Evolutionary conservation across 2,329 filamentous ascomycete species (phyloP).

Genomic region (Pseudocercospora eumusae): DNA sequence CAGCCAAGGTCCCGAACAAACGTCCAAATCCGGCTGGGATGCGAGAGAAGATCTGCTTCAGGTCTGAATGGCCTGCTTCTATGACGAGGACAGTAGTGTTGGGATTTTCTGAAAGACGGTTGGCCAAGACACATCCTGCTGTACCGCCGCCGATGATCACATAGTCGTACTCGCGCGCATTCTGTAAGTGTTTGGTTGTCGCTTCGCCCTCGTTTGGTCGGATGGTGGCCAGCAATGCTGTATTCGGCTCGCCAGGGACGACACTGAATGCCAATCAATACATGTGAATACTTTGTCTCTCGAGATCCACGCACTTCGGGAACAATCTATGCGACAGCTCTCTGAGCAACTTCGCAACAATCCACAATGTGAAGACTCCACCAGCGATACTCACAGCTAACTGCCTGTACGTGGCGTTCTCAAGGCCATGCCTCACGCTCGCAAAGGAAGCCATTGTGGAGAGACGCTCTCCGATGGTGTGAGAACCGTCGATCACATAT

Average conservation of each 20-base stretch:
- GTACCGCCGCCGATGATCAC: slow-evolving; percentile 36
- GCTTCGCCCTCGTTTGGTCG: slow-evolving; percentile 14
- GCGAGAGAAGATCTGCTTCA: slow-evolving; percentile 26
- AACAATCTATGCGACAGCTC: slow-evolving; percentile 14
- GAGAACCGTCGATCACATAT: neutral
- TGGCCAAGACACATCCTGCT: slow-evolving; percentile 37
- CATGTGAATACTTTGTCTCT: neutral
- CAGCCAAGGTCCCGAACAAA: slow-evolving; percentile 20
- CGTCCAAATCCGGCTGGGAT: slow-evolving; percentile 24
- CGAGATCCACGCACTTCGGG: slow-evolving; percentile 1
- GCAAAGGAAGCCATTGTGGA: neutral
- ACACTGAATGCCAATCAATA: slow-evolving; percentile 7
- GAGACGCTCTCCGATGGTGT: neutral
- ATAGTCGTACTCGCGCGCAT: slow-evolving; percentile 33
- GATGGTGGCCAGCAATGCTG: slow-evolving; percentile 20
- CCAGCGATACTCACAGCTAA: slow-evolving; percentile 9
- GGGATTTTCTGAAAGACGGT: slow-evolving; percentile 35
- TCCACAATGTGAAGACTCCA: slow-evolving; percentile 11
- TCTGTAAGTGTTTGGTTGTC: slow-evolving; percentile 16
- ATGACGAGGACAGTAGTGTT: slow-evolving; percentile 34
- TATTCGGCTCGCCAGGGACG: slow-evolving; percentile 25
- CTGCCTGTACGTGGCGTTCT: slow-evolving; percentile 9
- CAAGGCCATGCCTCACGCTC: slow-evolving; percentile 8
- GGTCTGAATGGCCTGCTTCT: slow-evolving; percentile 34
- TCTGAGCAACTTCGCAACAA: slow-evolving; percentile 13